Conservation (phyloP, 176 grass and related monocot genomes). For the Eremochloa ophiuroides region DNA sequence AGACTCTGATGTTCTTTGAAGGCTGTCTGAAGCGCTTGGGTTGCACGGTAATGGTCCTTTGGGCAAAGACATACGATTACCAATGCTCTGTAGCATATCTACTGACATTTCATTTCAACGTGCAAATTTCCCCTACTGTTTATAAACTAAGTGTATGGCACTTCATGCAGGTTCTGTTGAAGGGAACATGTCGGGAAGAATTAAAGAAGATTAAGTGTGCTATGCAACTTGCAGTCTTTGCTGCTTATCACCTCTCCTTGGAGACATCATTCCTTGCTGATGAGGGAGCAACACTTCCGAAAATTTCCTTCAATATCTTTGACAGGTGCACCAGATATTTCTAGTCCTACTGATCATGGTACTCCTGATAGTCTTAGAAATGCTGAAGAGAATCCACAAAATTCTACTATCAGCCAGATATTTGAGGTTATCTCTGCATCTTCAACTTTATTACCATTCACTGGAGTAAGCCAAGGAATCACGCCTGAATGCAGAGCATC, state of each 20-base stretch:
- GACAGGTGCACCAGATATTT: conserved; percentile 1
- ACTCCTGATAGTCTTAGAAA: conserved; percentile 2
- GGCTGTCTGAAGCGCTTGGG: conserved; percentile 75
- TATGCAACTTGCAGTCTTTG: conserved; percentile 71
- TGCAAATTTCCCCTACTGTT: not conserved
- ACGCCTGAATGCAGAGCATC: conserved; percentile 11
- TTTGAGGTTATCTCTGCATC: conserved; percentile 23
- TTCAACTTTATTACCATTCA: conserved; percentile 23
- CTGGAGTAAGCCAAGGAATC: not conserved
- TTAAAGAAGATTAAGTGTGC: conserved; percentile 78
- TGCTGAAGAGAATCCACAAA: conserved; percentile 18
- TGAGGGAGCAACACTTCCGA: conserved; percentile 66
- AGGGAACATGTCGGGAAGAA: conserved; percentile 60
- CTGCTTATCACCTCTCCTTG: conserved; percentile 82
- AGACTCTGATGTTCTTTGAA: conserved; percentile 96
- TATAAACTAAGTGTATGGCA: conserved; percentile 4
- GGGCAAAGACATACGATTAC: not conserved
- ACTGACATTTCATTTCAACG: not conserved
- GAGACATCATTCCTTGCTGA: conserved; percentile 87
- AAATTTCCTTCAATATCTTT: conserved; percentile 34
- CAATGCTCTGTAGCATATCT: not conserved
- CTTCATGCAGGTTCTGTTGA: conserved; percentile 64
- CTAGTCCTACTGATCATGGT: conserved; percentile 17
- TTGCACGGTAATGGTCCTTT: conserved; percentile 75
- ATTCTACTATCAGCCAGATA: conserved; percentile 24